Base-by-base conservation (phyloP, 371 early-diverging fungal genomes). In the Nematocida major region DNA sequence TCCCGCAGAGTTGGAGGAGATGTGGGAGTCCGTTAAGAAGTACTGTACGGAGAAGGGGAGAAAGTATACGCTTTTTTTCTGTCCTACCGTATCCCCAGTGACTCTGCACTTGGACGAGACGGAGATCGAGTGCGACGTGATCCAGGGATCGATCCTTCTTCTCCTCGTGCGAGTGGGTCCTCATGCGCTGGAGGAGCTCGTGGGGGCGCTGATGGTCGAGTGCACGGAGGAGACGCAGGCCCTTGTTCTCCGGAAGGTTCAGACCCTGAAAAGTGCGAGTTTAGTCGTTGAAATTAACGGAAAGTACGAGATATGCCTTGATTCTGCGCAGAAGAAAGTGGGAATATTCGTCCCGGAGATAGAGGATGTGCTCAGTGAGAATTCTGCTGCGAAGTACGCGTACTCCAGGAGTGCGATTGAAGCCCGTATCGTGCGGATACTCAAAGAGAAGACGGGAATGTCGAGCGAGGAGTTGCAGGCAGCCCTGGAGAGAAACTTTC, bases 31-130 rank as follows among this genome's bases (percentile, higher is more conserved):
- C 7, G 47, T 73, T 11, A 63, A 51, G 3, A 28, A 39, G 49
- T 73, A 73, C 62, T 73, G 76, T 42, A 38, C 15, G 20, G 51
- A 63, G 32, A 73, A 73, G 39, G 76, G 76, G 26, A 11, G 62
- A 26, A 73, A 61, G 30, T 73, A 36, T 43, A 67, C 34, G 4
- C 54, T 73, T 26, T 18, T 4, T 4, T 20, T 73, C 0, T 73
- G 76, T 62, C 76, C 76, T 1, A 63, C 49, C 26, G 76, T 73
- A 0, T 73, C 76, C 20, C 30, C 39, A 3, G 39, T 65, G 7
- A 39, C 45, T 38, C 38, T 73, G 34, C 51, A 62, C 49, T 2
- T 73, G 51, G 45, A 54, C 30, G 49, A 36, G 1, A 63, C 22
- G 28, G 59, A 50, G 30, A 32, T 73, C 28, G 22, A 45, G 22